Evolutionary conservation across 306 rosid genomes (phyloP).

Genomic region (Vigna trinervia): DNA sequence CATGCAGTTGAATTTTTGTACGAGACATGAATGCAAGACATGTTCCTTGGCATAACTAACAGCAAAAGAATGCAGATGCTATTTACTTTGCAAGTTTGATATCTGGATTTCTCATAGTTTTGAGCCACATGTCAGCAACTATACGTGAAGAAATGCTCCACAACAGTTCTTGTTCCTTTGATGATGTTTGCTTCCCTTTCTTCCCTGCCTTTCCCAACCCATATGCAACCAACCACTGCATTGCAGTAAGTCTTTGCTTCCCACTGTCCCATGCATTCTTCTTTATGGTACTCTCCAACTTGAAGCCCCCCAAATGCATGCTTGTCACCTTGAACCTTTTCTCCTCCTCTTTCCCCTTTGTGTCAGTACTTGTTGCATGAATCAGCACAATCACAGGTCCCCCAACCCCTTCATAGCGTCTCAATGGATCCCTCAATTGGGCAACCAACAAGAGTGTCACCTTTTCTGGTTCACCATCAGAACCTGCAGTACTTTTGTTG

Average conservation of each 20-base stretch:
- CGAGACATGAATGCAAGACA: constrained; percentile 34
- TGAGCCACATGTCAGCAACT: constrained; percentile 98
- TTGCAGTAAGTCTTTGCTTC: constrained; percentile 82
- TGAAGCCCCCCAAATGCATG: constrained; percentile 86
- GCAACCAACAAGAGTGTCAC: constrained; percentile 63
- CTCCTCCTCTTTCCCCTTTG: constrained; percentile 47
- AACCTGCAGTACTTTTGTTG: constrained; percentile 36
- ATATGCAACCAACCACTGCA: constrained; percentile 89
- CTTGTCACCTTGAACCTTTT: constrained; percentile 67
- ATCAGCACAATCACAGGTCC: constrained; percentile 76
- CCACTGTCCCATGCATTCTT: constrained; percentile 74
- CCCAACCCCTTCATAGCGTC: constrained; percentile 85
- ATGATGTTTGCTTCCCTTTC: constrained; percentile 61
- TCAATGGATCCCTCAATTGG: constrained; percentile 79
- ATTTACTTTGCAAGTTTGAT: constrained; percentile 63
- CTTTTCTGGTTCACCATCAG: constrained; percentile 40
- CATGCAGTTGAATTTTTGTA: constrained; percentile 24
- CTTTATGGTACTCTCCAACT: constrained; percentile 58
- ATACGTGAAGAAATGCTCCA: constrained; percentile 93
- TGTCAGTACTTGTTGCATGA: constrained; percentile 52
- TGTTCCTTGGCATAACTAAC: not conserved
- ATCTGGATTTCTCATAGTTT: constrained; percentile 86
- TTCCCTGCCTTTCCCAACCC: constrained; percentile 79
- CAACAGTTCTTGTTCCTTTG: constrained; percentile 69
- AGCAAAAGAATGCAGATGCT: constrained; percentile 7